These are phyloP conservation scores for Neurospora sp. DNA, from an alignment of 2,329 filamentous ascomycete genomes.

Conservation along the genomic window DNA sequence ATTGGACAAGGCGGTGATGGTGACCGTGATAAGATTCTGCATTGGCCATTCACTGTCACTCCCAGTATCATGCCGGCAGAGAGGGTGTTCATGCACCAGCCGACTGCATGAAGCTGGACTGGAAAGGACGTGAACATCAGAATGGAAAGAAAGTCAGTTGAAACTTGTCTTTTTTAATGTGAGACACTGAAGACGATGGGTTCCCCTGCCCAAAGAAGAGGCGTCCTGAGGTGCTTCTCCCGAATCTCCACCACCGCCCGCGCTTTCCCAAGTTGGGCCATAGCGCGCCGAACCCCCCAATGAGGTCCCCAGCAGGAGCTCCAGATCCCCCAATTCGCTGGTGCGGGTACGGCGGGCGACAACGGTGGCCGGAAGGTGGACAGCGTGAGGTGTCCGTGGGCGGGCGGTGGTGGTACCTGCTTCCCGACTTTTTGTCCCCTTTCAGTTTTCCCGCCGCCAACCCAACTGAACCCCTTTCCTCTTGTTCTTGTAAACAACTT, in stretches of 20 bases:
- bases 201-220: not conserved
- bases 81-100: not conserved
- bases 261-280: not conserved
- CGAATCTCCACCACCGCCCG: not conserved
- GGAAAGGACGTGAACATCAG: not conserved
- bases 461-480: not conserved
- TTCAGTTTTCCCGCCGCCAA: not conserved
- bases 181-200: not conserved
- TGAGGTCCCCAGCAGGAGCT: not conserved
- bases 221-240: not conserved
- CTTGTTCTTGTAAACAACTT: not conserved
- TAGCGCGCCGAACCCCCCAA: not conserved
- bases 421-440: not conserved
- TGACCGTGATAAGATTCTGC: not conserved
- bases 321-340: not conserved
- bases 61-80: not conserved
- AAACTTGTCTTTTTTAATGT: not conserved
- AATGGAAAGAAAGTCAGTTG: not conserved
- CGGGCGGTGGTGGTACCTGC: not conserved
- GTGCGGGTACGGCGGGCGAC: not conserved
- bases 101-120: not conserved
- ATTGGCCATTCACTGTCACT: not conserved
- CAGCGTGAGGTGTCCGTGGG: too few relatives aligned
- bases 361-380: not conserved
- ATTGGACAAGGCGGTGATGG: not conserved